phyloP scores from a whole-genome alignment of 208 protist species.

The Wallacemonas sp. region DNA sequence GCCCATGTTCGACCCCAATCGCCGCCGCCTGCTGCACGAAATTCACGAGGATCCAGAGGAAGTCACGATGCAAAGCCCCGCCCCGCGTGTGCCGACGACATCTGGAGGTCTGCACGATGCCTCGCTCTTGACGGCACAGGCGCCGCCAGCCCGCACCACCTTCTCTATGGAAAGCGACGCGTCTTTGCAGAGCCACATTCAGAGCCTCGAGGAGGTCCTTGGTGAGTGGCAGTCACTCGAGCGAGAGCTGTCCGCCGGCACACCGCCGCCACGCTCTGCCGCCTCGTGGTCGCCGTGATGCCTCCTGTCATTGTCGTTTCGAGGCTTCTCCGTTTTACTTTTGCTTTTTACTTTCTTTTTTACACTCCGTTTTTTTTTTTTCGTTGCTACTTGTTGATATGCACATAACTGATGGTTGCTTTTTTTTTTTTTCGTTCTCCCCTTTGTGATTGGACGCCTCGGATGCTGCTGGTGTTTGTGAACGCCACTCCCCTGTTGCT shows the following conservation, averaged over 20 bases:
- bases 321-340: background rate
- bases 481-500: background rate
- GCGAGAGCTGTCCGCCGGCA: conserved; percentile 40
- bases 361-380: background rate
- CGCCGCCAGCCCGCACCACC: background rate
- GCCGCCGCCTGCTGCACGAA: background rate
- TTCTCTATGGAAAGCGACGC: conserved; percentile 15
- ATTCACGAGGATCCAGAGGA: background rate
- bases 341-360: background rate
- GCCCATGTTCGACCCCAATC: conserved; percentile 9
- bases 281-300: background rate
- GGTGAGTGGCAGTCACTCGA: conserved; percentile 53
- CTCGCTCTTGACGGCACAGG: background rate
- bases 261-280: too few relatives aligned
- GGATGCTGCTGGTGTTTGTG: background rate
- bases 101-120: background rate
- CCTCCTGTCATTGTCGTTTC: background rate
- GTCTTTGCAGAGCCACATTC: conserved; percentile 31
- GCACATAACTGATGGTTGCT: too few relatives aligned
- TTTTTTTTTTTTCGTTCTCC: conserved; percentile 17
- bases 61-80: conserved; percentile 4
- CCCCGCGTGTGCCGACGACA: background rate
- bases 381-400: too few relatives aligned
- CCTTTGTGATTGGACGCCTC: background rate
- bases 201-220: conserved; percentile 46